Conservation (phyloP, 768 basidiomycete genomes). For the Sporobolomyces pararoseus region DNA sequence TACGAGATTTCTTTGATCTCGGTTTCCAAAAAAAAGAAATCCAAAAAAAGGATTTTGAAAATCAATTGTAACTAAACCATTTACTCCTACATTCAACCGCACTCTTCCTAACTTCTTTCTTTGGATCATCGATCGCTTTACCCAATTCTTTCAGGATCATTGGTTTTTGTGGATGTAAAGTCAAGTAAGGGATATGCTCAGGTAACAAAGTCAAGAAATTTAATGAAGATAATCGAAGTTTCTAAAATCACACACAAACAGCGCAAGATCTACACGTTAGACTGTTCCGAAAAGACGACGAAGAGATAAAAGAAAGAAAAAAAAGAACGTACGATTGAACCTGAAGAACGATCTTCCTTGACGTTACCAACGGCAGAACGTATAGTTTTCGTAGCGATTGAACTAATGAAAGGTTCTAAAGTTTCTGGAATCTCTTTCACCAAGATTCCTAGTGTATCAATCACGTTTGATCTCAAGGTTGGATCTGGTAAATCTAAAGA, state of each 20-base stretch:
- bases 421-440: slow-evolving; percentile 56
- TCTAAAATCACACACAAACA: slow-evolving; percentile 52
- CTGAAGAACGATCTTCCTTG: not conserved
- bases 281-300: not conserved
- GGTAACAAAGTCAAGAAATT: slow-evolving; percentile 71
- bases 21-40: too few species aligned
- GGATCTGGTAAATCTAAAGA: slow-evolving; percentile 73
- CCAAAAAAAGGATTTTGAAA: too few species aligned
- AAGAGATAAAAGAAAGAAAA: not conserved
- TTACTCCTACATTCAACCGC: slow-evolving; percentile 71
- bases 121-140: slow-evolving; percentile 81
- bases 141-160: slow-evolving; percentile 70
- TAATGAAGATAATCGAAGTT: slow-evolving; percentile 70
- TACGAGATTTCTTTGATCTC: too few species aligned
- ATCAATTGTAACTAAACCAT: slow-evolving; percentile 47
- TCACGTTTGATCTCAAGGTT: slow-evolving; percentile 70
- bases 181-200: slow-evolving; percentile 69
- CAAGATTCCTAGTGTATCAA: slow-evolving; percentile 70
- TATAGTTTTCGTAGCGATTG: slow-evolving; percentile 68
- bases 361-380: slow-evolving; percentile 52
- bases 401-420: slow-evolving; percentile 66
- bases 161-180: slow-evolving; percentile 74
- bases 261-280: not conserved
- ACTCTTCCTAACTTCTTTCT: slow-evolving; percentile 72
- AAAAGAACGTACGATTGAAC: slow-evolving; percentile 22